A percentile compares a stretch with the other conserved stretches of the same genome.
These are phyloP conservation scores for Hyparrhenia diplandra DNA, from an alignment of 176 grass and related monocot genomes.

Conservation along the genomic window DNA sequence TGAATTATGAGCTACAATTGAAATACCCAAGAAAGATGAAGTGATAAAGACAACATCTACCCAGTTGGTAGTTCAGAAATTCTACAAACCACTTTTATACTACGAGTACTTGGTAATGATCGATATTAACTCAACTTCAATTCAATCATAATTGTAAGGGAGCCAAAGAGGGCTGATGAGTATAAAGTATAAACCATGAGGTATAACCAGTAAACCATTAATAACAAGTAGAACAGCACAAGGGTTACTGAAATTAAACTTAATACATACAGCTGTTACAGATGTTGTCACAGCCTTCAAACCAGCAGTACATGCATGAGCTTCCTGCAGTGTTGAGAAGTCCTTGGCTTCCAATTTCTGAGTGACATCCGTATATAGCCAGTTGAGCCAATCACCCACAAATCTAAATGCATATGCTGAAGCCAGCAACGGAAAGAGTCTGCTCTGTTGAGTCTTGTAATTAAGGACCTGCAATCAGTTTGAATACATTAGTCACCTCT, in stretches of 20 bases:
- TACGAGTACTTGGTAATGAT: background rate
- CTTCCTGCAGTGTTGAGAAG: conserved; percentile 89
- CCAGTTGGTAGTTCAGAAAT: background rate
- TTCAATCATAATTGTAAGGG: background rate
- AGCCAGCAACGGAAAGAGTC: conserved; percentile 95
- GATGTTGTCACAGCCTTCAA: conserved; percentile 94
- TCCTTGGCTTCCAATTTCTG: conserved; percentile 83
- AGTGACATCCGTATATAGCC: conserved; percentile 87
- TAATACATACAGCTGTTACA: conserved; percentile 70
- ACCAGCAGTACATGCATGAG: conserved; percentile 96
- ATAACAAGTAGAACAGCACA: too few species aligned
- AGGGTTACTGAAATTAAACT: background rate
- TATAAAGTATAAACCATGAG: background rate
- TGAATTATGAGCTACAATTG: background rate
- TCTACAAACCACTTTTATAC: background rate
- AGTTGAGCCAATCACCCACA: conserved; percentile 95
- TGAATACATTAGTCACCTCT: conserved; percentile 24
- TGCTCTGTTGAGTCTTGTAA: conserved; percentile 98
- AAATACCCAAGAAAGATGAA: background rate
- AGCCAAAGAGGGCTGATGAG: background rate
- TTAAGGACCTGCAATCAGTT: conserved; percentile 71
- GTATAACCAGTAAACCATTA: background rate
- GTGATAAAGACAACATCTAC: background rate
- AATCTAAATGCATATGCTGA: conserved; percentile 97
- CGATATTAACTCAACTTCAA: background rate